Conservation (phyloP, 805 yeast species). For the Kregervanrija delftensis region DNA sequence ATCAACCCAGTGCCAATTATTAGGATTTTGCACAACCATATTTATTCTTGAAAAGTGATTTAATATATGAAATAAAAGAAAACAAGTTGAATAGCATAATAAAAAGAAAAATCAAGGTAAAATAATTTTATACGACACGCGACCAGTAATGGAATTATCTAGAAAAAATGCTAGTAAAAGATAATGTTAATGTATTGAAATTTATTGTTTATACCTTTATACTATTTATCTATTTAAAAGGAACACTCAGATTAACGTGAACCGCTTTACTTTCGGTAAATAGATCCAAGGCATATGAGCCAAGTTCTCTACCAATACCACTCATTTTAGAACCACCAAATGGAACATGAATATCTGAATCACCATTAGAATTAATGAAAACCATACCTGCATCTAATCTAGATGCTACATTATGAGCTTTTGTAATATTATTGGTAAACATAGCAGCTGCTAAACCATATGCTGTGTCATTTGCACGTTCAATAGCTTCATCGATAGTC, state of each 20-base stretch:
- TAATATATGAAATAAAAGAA: neutral
- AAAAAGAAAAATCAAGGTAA: neutral
- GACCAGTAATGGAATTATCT: neutral
- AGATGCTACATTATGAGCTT: constrained; percentile 55
- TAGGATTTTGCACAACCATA: constrained; percentile 95
- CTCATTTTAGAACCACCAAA: constrained; percentile 66
- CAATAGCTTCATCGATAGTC: constrained; percentile 57
- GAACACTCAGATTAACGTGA: constrained; percentile 51
- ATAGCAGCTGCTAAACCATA: constrained; percentile 79
- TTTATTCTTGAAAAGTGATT: neutral
- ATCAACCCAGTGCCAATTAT: constrained; percentile 99
- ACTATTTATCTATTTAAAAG: constrained; percentile 3
- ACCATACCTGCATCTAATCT: constrained; percentile 62
- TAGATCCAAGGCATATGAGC: constrained; percentile 54
- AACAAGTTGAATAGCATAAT: neutral
- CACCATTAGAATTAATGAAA: constrained; percentile 56
- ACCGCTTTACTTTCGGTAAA: constrained; percentile 63
- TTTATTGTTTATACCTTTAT: neutral
- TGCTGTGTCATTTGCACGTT: constrained; percentile 58
- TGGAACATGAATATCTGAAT: constrained; percentile 49
- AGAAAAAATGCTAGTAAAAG: neutral
- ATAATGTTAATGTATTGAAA: neutral
- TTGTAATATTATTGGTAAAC: constrained; percentile 56
- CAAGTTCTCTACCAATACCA: constrained; percentile 65
- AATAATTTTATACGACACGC: neutral